Conservation (phyloP, 345 rosid species). For the Sonneratia caseolaris region DNA sequence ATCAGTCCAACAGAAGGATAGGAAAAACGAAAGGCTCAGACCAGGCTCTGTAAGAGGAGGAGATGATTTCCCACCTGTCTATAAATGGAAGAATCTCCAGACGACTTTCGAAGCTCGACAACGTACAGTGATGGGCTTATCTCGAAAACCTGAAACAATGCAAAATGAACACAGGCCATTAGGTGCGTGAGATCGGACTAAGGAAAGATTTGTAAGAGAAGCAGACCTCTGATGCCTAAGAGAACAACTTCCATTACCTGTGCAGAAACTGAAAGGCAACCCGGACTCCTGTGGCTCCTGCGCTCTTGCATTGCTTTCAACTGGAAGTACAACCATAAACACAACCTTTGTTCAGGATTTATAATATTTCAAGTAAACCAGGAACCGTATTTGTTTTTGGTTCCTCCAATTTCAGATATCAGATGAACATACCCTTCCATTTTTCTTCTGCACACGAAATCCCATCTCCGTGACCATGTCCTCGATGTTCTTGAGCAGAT, state of each 20-base stretch:
- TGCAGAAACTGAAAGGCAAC: conserved; percentile 61
- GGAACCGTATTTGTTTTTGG: not conserved
- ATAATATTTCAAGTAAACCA: not conserved
- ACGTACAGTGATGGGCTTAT: conserved; percentile 69
- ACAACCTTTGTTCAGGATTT: not conserved
- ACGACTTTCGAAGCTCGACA: conserved; percentile 77
- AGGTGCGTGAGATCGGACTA: not conserved
- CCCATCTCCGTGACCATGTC: conserved; percentile 68
- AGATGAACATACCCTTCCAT: conserved; percentile 47
- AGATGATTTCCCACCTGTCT: too few relatives aligned
- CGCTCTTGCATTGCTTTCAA: conserved; percentile 62
- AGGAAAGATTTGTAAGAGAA: not conserved
- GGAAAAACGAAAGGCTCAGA: too few relatives aligned
- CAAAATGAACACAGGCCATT: not conserved
- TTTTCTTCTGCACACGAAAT: conserved; percentile 66
- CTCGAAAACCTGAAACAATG: conserved; percentile 58
- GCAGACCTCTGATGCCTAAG: not conserved
- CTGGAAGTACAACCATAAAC: conserved; percentile 17
- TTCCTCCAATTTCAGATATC: conserved; percentile 2
- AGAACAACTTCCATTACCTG: conserved; percentile 39
- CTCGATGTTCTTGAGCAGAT: conserved; percentile 76
- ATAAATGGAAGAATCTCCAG: conserved; percentile 62
- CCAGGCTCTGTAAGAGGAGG: too few relatives aligned
- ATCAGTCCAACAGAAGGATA: too few relatives aligned
- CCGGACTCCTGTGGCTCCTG: conserved; percentile 35